These are phyloP conservation scores for Boletus subcaerulescens DNA, from an alignment of 768 basidiomycete genomes.

Conservation along the genomic window DNA sequence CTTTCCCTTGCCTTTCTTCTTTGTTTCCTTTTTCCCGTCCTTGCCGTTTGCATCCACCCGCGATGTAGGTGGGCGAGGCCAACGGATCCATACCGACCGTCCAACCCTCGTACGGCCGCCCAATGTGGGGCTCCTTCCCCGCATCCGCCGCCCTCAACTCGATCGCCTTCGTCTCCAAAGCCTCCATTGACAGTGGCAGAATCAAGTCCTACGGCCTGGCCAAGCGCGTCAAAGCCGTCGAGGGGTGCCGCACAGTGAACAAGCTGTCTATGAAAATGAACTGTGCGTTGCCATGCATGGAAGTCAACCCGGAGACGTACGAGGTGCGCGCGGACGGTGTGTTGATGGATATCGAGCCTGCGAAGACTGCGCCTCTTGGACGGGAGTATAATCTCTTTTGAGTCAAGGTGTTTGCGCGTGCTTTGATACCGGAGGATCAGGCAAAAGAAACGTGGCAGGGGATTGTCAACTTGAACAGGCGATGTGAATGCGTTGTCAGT, in stretches of 20 bases:
- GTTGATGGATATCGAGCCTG: slow-evolving; percentile 73
- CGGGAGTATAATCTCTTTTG: neutral
- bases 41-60: too few species aligned
- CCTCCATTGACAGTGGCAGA: slow-evolving; percentile 57
- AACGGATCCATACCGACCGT: slow-evolving; percentile 96
- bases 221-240: slow-evolving; percentile 75
- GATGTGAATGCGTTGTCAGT: neutral
- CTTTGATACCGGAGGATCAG: too few species aligned
- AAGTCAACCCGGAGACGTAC: slow-evolving; percentile 90
- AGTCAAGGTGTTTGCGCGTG: too few species aligned
- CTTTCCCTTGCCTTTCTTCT: too few species aligned
- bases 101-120: slow-evolving; percentile 80
- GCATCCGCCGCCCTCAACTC: slow-evolving; percentile 82
- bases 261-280: slow-evolving; percentile 98
- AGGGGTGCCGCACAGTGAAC: slow-evolving; percentile 64
- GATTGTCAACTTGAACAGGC: neutral
- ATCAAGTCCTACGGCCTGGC: slow-evolving; percentile 65
- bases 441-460: too few species aligned
- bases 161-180: slow-evolving; percentile 78
- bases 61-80: slow-evolving; percentile 80
- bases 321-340: slow-evolving; percentile 79
- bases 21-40: too few species aligned
- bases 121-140: slow-evolving; percentile 91
- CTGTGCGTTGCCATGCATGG: slow-evolving; percentile 69
- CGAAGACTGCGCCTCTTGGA: slow-evolving; percentile 31